Conservation (phyloP, 129 eudicot genomes). For the Flaveria trinervia region DNA sequence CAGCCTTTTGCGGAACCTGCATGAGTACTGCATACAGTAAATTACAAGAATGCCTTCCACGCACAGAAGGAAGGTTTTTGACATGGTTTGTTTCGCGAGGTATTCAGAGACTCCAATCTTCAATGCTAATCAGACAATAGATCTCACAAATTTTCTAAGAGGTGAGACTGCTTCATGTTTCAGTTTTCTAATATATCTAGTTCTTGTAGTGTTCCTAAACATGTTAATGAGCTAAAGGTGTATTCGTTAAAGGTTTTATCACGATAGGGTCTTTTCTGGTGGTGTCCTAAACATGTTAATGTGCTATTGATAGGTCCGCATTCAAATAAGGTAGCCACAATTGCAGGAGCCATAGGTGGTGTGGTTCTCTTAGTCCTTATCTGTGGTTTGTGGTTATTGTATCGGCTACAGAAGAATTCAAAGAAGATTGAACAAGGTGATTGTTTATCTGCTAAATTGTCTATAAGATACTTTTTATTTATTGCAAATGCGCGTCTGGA, state of each 20-base stretch:
- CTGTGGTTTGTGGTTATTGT: conserved; percentile 30
- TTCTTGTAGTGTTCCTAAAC: background rate
- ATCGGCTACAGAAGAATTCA: conserved; percentile 12
- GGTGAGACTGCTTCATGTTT: conserved; percentile 34
- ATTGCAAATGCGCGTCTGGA: too few relatives aligned
- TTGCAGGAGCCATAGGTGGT: conserved; percentile 52
- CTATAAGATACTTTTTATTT: too few relatives aligned
- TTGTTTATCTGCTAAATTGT: background rate
- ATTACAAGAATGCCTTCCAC: conserved; percentile 52
- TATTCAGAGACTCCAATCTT: conserved; percentile 38
- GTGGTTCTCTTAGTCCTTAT: conserved; percentile 19
- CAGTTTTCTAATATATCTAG: background rate
- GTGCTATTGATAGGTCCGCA: background rate
- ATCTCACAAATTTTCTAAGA: conserved; percentile 46
- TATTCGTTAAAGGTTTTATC: too few relatives aligned
- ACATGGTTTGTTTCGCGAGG: conserved; percentile 63
- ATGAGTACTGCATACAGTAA: conserved; percentile 44
- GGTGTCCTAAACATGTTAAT: background rate
- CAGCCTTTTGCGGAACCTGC: conserved; percentile 46
- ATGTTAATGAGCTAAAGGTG: background rate
- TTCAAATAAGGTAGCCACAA: conserved; percentile 49
- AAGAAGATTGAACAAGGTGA: conserved; percentile 17
- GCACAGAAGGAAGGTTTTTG: conserved; percentile 54
- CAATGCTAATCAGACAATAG: conserved; percentile 48
- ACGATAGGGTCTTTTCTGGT: background rate